Evolutionary conservation across 805 yeast genomes (phyloP).

Genomic region (Wickerhamiella shivajii): DNA sequence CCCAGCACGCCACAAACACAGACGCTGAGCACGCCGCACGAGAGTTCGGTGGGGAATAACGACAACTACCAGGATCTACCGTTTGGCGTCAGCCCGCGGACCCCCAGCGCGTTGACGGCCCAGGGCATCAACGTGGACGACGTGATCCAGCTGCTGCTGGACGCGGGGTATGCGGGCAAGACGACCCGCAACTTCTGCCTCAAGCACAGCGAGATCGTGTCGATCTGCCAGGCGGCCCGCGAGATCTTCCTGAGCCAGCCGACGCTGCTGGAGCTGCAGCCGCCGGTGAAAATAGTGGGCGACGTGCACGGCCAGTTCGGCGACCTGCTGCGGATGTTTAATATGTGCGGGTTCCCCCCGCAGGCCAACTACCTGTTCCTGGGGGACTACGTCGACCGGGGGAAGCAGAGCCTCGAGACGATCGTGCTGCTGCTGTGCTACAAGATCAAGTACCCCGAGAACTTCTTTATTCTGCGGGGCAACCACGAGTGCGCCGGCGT

Average conservation of each 20-base stretch:
- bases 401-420: constrained; percentile 91
- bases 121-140: constrained; percentile 55
- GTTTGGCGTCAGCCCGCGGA: constrained; percentile 17
- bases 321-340: constrained; percentile 78
- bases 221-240: constrained; percentile 73
- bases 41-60: neutral
- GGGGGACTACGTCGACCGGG: constrained; percentile 96
- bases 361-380: constrained; percentile 78
- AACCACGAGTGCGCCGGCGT: constrained; percentile 97
- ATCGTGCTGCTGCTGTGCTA: constrained; percentile 75
- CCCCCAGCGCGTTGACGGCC: constrained; percentile 21
- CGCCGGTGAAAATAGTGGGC: constrained; percentile 78
- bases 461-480: constrained; percentile 82
- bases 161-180: constrained; percentile 93
- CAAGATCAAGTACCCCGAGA: constrained; percentile 93
- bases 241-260: constrained; percentile 88
- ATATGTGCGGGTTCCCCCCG: constrained; percentile 96
- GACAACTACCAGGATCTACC: constrained; percentile 14
- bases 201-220: constrained; percentile 77
- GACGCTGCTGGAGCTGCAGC: constrained; percentile 67
- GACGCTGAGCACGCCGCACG: constrained; percentile 3
- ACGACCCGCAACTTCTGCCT: constrained; percentile 75
- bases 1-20: neutral
- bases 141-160: constrained; percentile 75
- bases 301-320: constrained; percentile 96